A percentile compares a stretch with the other conserved stretches of the same genome.
Conservation (phyloP, 2,329 filamentous ascomycete genomes). For the Aspergillus phoenicis region DNA sequence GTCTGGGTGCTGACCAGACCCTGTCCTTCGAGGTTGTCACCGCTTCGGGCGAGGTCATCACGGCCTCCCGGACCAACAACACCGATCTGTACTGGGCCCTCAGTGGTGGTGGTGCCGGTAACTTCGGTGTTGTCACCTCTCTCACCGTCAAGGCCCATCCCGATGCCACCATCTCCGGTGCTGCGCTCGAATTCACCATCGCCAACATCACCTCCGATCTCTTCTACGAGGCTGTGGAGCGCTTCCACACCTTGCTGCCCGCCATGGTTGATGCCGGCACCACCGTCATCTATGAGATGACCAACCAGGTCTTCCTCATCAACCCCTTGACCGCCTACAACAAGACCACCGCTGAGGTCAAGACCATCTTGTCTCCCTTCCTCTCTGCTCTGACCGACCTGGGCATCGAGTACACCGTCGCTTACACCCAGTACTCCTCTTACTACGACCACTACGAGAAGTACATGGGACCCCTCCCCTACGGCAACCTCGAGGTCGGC, state of each 20-base stretch:
- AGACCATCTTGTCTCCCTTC: constrained; percentile 51
- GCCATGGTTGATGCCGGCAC: constrained; percentile 54
- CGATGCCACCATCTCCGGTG: constrained; percentile 48
- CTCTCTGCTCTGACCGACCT: constrained; percentile 41
- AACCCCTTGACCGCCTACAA: constrained; percentile 53
- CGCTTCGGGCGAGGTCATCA: constrained; percentile 51
- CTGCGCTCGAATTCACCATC: constrained; percentile 46
- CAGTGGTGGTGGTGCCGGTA: constrained; percentile 62
- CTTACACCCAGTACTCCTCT: constrained; percentile 32
- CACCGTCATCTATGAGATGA: constrained; percentile 54
- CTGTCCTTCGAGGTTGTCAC: constrained; percentile 60
- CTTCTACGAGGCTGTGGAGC: constrained; percentile 56
- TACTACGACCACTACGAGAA: constrained; percentile 41
- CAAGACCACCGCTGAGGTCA: constrained; percentile 49
- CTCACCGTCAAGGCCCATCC: constrained; percentile 57
- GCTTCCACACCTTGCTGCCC: constrained; percentile 54
- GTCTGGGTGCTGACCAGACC: constrained; percentile 62
- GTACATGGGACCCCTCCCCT: constrained; percentile 35
- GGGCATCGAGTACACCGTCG: constrained; percentile 36
- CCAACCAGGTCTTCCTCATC: constrained; percentile 53
- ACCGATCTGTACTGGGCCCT: constrained; percentile 65
- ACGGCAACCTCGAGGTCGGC: constrained; percentile 30
- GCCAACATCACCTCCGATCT: constrained; percentile 42
- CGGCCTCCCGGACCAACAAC: constrained; percentile 53
- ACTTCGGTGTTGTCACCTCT: constrained; percentile 60